Evolutionary conservation across 768 basidiomycete species (phyloP).

Genomic region (Leucocoprinus leucothites): DNA sequence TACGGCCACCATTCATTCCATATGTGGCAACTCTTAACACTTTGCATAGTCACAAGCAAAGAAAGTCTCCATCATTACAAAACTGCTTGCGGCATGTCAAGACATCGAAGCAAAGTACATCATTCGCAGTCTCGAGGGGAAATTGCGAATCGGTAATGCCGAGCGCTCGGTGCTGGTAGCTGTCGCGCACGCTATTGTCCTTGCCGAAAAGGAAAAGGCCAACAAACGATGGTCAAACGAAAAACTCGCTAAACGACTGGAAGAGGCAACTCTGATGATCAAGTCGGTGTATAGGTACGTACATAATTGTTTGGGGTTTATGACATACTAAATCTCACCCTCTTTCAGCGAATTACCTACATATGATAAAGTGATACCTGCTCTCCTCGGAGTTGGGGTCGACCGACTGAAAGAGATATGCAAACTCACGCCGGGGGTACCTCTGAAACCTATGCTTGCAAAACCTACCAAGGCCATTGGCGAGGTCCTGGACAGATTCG

Average conservation of each 20-base stretch:
- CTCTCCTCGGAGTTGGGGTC: constrained; percentile 77
- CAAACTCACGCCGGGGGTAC: constrained; percentile 93
- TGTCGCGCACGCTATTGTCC: constrained; percentile 86
- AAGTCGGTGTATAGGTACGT: constrained; percentile 90
- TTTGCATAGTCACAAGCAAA: constrained; percentile 78
- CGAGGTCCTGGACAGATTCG: constrained; percentile 95
- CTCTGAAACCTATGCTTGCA: constrained; percentile 97
- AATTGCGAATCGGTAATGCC: constrained; percentile 94
- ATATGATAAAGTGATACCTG: constrained; percentile 91
- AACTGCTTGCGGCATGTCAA: constrained; percentile 89
- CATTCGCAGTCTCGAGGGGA: constrained; percentile 92
- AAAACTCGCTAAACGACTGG: constrained; percentile 66
- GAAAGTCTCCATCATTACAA: constrained; percentile 94
- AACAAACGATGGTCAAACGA: constrained; percentile 75
- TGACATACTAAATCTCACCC: background rate
- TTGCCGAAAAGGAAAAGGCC: constrained; percentile 70
- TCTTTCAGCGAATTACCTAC: constrained; percentile 78
- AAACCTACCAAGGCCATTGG: constrained; percentile 99
- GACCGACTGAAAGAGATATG: constrained; percentile 67
- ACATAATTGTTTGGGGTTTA: constrained; percentile 5
- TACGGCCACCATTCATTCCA: constrained; percentile 25
- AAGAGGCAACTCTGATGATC: constrained; percentile 72
- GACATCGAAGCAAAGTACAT: constrained; percentile 95
- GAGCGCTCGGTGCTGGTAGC: constrained; percentile 94
- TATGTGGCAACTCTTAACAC: background rate